Percentiles rank a stretch among this genome's conserved stretches.
Evolutionary conservation across 2,329 filamentous ascomycete genomes (phyloP).

Genomic region (Fusarium papillatum): DNA sequence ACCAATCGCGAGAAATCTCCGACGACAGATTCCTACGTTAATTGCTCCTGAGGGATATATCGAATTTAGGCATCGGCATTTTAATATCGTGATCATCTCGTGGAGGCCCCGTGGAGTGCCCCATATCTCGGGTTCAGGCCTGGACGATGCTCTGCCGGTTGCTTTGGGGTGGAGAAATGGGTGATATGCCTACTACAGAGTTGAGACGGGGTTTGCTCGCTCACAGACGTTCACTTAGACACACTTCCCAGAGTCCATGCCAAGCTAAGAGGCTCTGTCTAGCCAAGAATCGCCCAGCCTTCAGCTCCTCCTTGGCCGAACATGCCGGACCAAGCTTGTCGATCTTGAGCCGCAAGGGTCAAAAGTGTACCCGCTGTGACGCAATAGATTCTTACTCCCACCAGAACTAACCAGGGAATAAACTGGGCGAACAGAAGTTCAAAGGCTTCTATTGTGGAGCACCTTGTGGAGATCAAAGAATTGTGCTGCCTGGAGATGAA

Average conservation of each 20-base stretch:
- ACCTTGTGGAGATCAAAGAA: slow-evolving; percentile 3
- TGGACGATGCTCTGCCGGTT: background rate
- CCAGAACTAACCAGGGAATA: slow-evolving; percentile 3
- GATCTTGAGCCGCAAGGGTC: background rate
- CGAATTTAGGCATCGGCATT: background rate
- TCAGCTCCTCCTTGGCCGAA: background rate
- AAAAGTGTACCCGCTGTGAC: slow-evolving; percentile 4
- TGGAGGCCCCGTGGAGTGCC: background rate
- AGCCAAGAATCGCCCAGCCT: slow-evolving; percentile 1
- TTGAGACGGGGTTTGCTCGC: background rate
- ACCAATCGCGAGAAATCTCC: background rate
- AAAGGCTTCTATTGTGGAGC: slow-evolving; percentile 1
- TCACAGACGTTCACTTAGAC: background rate
- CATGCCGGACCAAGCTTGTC: background rate
- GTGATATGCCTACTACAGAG: background rate
- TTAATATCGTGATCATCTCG: background rate
- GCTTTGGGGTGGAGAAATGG: background rate
- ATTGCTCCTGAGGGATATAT: background rate
- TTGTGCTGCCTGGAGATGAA: slow-evolving; percentile 8
- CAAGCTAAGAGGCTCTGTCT: background rate
- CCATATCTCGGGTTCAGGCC: background rate
- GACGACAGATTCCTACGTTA: background rate
- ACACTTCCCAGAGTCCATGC: background rate
- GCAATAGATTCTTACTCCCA: background rate
- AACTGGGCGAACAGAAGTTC: background rate